Evolutionary conservation across 148 eudicot species (phyloP).

Genomic region (Arbutus unedo): DNA sequence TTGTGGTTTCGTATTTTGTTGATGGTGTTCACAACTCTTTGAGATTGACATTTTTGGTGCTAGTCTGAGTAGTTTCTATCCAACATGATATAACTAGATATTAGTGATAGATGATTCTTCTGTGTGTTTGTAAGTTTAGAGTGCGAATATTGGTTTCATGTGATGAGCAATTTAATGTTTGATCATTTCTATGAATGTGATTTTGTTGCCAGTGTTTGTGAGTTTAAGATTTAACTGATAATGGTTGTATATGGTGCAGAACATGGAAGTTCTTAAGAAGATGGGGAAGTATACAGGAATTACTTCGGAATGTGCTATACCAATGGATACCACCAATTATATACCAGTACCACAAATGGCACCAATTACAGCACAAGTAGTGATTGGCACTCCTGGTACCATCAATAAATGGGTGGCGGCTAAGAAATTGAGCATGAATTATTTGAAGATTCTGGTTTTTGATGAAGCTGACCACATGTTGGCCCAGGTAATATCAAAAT

Average conservation of each 20-base stretch:
- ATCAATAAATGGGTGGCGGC: slow-evolving; percentile 46
- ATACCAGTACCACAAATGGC: slow-evolving; percentile 45
- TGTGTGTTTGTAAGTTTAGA: background rate
- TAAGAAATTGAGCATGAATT: slow-evolving; percentile 46
- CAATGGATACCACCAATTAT: slow-evolving; percentile 47
- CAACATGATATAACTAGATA: background rate
- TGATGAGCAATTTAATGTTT: background rate
- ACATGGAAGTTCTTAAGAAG: slow-evolving; percentile 75
- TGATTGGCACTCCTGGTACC: slow-evolving; percentile 84
- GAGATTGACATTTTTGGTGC: too few species aligned
- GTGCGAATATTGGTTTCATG: background rate
- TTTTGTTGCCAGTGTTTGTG: background rate
- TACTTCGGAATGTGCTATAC: slow-evolving; percentile 67
- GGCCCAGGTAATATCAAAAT: slow-evolving; percentile 50
- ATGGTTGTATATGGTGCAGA: slow-evolving; percentile 38
- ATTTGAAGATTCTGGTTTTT: slow-evolving; percentile 79
- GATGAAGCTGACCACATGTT: slow-evolving; percentile 92
- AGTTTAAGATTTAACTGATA: background rate
- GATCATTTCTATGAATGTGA: background rate
- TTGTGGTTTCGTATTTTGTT: background rate
- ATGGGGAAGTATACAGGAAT: slow-evolving; percentile 86
- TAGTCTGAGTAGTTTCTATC: background rate
- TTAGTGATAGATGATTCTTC: background rate
- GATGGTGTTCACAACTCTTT: background rate
- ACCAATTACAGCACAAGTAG: slow-evolving; percentile 58